Conservation (phyloP, 495 filamentous ascomycete species). For the Entonaema liquescens region DNA sequence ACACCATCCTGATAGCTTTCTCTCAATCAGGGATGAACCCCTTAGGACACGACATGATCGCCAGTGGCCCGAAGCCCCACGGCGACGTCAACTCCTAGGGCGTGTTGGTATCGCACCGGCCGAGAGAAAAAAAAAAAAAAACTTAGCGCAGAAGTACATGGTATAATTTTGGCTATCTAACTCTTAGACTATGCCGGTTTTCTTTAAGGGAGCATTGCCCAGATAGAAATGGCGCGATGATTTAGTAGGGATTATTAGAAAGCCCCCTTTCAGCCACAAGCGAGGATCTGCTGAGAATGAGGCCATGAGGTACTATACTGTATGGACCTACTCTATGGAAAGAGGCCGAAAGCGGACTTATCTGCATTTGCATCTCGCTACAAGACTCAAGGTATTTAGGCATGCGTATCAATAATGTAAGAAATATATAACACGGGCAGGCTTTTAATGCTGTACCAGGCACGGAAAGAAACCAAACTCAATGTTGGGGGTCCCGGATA, state of each 20-base stretch:
- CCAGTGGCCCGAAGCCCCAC: constrained; percentile 23
- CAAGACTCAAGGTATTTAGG: constrained; percentile 2
- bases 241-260: constrained; percentile 27
- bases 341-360: constrained; percentile 34
- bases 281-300: constrained; percentile 30
- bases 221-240: constrained; percentile 30
- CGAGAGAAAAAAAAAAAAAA: too few relatives aligned
- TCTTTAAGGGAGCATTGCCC: constrained; percentile 17
- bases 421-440: constrained; percentile 23
- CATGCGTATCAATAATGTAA: constrained; percentile 32
- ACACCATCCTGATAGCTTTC: too few relatives aligned
- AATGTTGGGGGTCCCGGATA: constrained; percentile 22
- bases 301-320: constrained; percentile 24
- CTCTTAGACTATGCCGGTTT: constrained; percentile 8
- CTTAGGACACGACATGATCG: constrained; percentile 32
- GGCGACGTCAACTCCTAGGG: constrained; percentile 18
- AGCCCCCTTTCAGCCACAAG: constrained; percentile 26
- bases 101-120: constrained; percentile 27
- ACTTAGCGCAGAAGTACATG: neutral
- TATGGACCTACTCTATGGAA: constrained; percentile 25
- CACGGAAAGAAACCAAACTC: constrained; percentile 20
- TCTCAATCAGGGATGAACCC: constrained; percentile 29
- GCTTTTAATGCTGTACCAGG: constrained; percentile 9
- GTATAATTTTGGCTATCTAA: neutral
- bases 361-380: constrained; percentile 8